Conservation (phyloP, 495 filamentous ascomycete species). For the Amphirosellinia nigrospora region DNA sequence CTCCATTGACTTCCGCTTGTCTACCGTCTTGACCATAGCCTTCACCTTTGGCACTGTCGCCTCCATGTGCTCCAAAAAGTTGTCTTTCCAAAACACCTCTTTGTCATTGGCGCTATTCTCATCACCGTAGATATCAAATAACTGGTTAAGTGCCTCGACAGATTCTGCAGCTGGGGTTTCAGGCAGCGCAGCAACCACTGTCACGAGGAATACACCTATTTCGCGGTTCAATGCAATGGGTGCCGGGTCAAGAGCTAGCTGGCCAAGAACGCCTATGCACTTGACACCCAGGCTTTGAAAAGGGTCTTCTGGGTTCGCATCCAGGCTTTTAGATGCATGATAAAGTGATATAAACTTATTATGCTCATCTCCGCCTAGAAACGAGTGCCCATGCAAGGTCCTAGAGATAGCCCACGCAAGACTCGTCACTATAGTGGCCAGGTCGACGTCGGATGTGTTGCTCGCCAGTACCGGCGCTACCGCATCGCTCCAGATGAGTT, state of each 20-base stretch:
- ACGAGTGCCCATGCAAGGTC: slow-evolving; percentile 52
- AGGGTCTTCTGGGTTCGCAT: slow-evolving; percentile 45
- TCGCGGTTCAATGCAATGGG: slow-evolving; percentile 56
- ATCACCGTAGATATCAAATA: slow-evolving; percentile 69
- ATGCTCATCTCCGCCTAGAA: slow-evolving; percentile 54
- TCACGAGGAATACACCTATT: slow-evolving; percentile 65
- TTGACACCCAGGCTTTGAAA: slow-evolving; percentile 62
- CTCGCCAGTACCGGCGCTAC: slow-evolving; percentile 58
- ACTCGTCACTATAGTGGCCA: slow-evolving; percentile 62
- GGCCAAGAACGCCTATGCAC: slow-evolving; percentile 66
- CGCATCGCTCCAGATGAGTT: slow-evolving; percentile 58
- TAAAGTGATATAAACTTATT: slow-evolving; percentile 67
- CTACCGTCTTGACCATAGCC: slow-evolving; percentile 59
- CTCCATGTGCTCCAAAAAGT: slow-evolving; percentile 63
- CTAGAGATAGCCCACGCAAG: slow-evolving; percentile 68
- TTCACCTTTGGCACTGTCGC: slow-evolving; percentile 55
- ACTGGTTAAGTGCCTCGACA: slow-evolving; percentile 64
- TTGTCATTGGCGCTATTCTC: slow-evolving; percentile 58
- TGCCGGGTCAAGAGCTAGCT: slow-evolving; percentile 56
- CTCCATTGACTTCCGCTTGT: slow-evolving; percentile 60
- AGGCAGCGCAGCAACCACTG: slow-evolving; percentile 50
- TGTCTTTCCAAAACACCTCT: slow-evolving; percentile 65
- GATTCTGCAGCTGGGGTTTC: slow-evolving; percentile 55
- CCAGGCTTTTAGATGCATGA: slow-evolving; percentile 53
- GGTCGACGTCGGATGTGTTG: slow-evolving; percentile 63